phyloP scores from a whole-genome alignment of 2,329 filamentous ascomycete genomes.

The Thielaviopsis ethacetica region DNA sequence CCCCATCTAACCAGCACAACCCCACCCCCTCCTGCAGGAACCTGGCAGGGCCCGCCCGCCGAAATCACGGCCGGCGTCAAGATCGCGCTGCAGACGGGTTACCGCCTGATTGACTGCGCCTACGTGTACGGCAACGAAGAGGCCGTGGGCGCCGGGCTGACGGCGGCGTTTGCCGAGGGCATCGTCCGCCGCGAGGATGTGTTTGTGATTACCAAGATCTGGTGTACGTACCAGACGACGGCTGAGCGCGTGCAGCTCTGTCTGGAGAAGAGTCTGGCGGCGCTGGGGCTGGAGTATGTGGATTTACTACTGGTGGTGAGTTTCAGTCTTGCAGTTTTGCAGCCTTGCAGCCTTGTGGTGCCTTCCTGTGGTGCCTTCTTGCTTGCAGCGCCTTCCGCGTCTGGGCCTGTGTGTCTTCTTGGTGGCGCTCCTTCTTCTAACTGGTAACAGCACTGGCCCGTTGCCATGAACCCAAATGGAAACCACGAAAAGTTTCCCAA shows the following conservation, averaged over 20 bases:
- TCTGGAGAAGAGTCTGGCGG: constrained; percentile 56
- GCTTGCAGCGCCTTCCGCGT: too few species aligned
- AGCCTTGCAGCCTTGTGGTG: too few species aligned
- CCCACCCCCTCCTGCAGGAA: constrained; percentile 38
- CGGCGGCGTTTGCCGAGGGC: constrained; percentile 53
- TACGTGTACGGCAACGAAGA: constrained; percentile 71
- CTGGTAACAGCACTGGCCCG: constrained; percentile 76
- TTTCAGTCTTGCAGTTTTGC: constrained; percentile 6
- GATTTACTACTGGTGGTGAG: constrained; percentile 57
- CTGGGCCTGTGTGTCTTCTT: too few species aligned
- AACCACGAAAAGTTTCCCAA: constrained; percentile 63
- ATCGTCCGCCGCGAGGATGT: constrained; percentile 56
- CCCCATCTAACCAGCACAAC: too few species aligned
- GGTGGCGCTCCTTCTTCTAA: too few species aligned
- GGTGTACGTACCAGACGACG: constrained; percentile 57
- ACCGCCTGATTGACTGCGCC: constrained; percentile 51
- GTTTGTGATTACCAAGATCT: constrained; percentile 75
- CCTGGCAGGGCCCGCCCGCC: constrained; percentile 46
- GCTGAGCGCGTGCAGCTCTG: constrained; percentile 42
- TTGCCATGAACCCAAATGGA: constrained; percentile 64
- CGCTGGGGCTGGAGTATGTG: constrained; percentile 62
- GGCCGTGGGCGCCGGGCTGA: constrained; percentile 64
- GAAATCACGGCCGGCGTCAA: constrained; percentile 42
- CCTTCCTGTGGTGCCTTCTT: too few species aligned
- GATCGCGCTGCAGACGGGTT: constrained; percentile 39